Percentiles rank a stretch among this genome's conserved stretches.
These are phyloP conservation scores for Xylaria polymorpha DNA, from an alignment of 2,329 filamentous ascomycete species.

Conservation along the genomic window DNA sequence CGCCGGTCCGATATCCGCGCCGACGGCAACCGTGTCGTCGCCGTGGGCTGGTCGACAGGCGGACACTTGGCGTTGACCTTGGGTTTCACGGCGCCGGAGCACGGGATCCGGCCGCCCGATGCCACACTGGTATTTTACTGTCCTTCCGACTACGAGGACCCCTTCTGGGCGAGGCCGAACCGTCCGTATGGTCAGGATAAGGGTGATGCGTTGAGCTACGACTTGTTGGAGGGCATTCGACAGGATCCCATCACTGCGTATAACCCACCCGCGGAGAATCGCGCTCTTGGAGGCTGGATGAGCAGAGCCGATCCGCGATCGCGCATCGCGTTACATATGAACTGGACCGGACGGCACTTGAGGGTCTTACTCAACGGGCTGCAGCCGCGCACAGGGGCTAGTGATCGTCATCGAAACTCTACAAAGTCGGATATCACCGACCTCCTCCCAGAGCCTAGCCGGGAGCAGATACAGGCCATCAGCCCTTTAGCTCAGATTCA, in stretches of 20 bases:
- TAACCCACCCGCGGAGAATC: neutral
- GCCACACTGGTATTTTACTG: conserved; percentile 1
- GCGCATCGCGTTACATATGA: conserved; percentile 56
- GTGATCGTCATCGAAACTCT: no score
- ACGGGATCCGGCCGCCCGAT: neutral
- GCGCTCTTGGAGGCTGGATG: conserved; percentile 42
- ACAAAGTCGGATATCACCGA: neutral
- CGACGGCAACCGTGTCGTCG: conserved; percentile 32
- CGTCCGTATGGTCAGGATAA: neutral
- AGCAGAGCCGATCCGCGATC: conserved; percentile 50
- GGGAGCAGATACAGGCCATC: conserved; percentile 37
- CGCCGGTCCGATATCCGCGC: conserved; percentile 34
- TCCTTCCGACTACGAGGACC: conserved; percentile 11
- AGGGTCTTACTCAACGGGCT: conserved; percentile 52
- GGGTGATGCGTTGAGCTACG: neutral
- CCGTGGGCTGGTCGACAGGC: conserved; percentile 17
- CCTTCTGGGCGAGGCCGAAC: neutral
- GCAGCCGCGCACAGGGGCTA: no score
- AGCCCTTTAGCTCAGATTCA: conserved; percentile 51
- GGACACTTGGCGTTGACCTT: neutral
- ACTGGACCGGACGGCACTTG: conserved; percentile 54
- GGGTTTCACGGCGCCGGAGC: neutral
- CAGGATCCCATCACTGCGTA: conserved; percentile 40
- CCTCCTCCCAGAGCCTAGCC: conserved; percentile 31
- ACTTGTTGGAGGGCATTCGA: conserved; percentile 26